Evolutionary conservation across 495 filamentous ascomycete genomes (phyloP), one percentile per base, ranked within the genome.

Genomic region (Tuber indicum): DNA sequence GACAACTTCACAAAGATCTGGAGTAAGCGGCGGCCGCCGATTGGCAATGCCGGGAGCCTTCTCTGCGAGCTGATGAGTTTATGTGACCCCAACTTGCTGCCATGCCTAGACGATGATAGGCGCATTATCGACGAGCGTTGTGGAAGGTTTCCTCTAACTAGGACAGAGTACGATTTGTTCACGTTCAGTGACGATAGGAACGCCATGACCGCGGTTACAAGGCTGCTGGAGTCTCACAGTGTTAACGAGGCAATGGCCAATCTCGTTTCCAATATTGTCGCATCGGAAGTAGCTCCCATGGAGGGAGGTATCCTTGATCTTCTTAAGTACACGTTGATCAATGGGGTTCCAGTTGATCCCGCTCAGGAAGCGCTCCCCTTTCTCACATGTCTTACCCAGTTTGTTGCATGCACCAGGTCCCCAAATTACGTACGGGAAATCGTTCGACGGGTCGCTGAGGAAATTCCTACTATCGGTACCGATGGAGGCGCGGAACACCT

Each of bases 401-500:
- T 89, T 76, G 89, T 88, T 77, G 84, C 86, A 69, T 79, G 76
- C 62, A 84, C 86, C 62, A 85, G 85, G 23, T 84, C 84, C 43
- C 78, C 84, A 47, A 77, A 74, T 3, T 81, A 85, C 36, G 85
- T 89, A 44, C 76, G 84, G 44, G 82, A 84, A 12, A 79, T 91
- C 74, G 86, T 91, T 32, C 81, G 83, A 58, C 86, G 85, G 73
- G 87, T 90, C 75, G 86, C 89, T 26, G 85, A 86, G 70, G 88
- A 89, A 36, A 86, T 92, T 21, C 85, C 88, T 2, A 87, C 88
- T 32, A 89, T 91, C 77, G 87, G 87, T 43, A 85, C 84, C 42
- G 85, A 85, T 73, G 90, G 89, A 26, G 89, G 90, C 8, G 83
- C 82, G 75, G 90, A 91, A 75, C 89, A 91, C 82, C 83, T 91